Conservation (phyloP, 345 rosid genomes). For the Camelina sativa region DNA sequence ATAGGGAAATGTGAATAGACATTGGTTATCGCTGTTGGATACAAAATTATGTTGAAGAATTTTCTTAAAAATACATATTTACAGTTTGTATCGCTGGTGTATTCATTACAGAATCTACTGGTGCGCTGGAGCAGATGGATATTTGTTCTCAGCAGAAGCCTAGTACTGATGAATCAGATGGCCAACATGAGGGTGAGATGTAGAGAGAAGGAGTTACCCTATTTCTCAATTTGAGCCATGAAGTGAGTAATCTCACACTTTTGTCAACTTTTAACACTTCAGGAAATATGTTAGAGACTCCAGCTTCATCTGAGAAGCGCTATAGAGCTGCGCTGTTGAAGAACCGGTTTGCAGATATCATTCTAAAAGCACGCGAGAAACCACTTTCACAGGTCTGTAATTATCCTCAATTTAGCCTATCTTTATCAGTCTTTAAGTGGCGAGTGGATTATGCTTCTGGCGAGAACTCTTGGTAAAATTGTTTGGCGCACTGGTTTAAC, state of each 20-base stretch:
- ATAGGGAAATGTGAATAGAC: constrained; percentile 18
- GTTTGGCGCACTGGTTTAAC: constrained; percentile 4
- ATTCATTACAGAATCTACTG: constrained; percentile 57
- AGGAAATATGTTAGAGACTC: constrained; percentile 77
- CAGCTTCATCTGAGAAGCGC: constrained; percentile 73
- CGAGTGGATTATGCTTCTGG: constrained; percentile 16
- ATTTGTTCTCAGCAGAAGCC: constrained; percentile 58
- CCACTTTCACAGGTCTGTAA: constrained; percentile 75
- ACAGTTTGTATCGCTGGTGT: constrained; percentile 13
- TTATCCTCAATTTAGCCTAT: constrained; percentile 4
- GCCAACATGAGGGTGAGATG: constrained; percentile 77
- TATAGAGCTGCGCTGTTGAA: constrained; percentile 84
- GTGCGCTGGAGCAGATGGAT: constrained; percentile 63
- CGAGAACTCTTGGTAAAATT: background rate
- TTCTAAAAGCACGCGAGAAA: constrained; percentile 90
- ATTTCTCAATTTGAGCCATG: constrained; percentile 37
- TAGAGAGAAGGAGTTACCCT: constrained; percentile 34
- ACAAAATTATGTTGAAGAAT: constrained; percentile 17
- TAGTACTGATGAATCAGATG: constrained; percentile 59
- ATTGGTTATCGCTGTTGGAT: constrained; percentile 6
- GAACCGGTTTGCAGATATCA: constrained; percentile 92
- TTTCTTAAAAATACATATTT: constrained; percentile 12
- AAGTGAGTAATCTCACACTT: constrained; percentile 47
- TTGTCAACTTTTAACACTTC: constrained; percentile 43
- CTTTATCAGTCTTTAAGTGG: constrained; percentile 4